phyloP scores from a whole-genome alignment of 805 yeast genomes.

The Blastobotrys chiropterorum region DNA sequence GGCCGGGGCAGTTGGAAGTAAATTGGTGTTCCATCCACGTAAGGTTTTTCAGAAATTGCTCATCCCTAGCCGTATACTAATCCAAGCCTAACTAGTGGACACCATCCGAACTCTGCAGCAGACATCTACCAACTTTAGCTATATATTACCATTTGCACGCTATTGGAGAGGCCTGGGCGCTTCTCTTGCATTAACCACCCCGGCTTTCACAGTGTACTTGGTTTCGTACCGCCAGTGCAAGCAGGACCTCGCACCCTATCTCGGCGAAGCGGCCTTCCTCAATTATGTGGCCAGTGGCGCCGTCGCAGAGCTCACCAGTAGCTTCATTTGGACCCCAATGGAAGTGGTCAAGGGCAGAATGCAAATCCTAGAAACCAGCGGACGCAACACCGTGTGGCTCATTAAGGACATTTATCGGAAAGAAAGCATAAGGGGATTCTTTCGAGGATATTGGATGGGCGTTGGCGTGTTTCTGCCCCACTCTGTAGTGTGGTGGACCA shows the following conservation, averaged over 20 bases:
- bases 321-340: constrained; percentile 39
- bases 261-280: constrained; percentile 31
- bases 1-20: constrained; percentile 15
- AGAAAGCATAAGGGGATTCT: constrained; percentile 17
- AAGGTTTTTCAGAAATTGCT: background rate
- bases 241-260: constrained; percentile 27
- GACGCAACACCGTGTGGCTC: constrained; percentile 14
- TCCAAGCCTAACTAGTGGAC: constrained; percentile 25
- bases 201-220: constrained; percentile 37
- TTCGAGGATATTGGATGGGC: constrained; percentile 20
- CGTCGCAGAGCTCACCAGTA: constrained; percentile 34
- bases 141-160: constrained; percentile 31
- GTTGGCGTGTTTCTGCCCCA: constrained; percentile 20
- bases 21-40: constrained; percentile 17
- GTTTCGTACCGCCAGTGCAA: constrained; percentile 36
- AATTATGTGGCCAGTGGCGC: constrained; percentile 34
- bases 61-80: background rate
- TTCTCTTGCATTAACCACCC: constrained; percentile 34
- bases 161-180: constrained; percentile 38
- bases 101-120: constrained; percentile 38
- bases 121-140: constrained; percentile 32
- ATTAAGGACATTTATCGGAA: constrained; percentile 17
- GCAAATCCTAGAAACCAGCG: constrained; percentile 28
- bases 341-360: constrained; percentile 39
- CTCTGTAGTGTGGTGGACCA: constrained; percentile 20